A percentile compares a stretch with the other conserved stretches of the same genome.
phyloP scores from a whole-genome alignment of 768 basidiomycete genomes.

The Termitomyces sp. region DNA sequence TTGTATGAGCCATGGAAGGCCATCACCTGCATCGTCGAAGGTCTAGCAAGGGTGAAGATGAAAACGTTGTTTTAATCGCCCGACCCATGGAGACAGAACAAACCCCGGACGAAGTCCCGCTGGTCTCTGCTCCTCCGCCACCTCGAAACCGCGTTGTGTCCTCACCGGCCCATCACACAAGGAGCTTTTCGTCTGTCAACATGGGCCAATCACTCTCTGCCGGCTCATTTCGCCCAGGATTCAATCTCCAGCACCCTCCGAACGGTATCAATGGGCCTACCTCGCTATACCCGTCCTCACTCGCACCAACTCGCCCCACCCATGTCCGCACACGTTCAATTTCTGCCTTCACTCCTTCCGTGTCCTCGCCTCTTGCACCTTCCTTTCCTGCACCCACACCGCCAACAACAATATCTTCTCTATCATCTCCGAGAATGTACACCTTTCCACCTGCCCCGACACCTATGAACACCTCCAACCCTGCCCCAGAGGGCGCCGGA shows the following conservation, averaged over 20 bases:
- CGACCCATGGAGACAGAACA: constrained; percentile 14
- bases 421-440: constrained; percentile 13
- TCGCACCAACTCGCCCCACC: constrained; percentile 19
- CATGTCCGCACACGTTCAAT: constrained; percentile 37
- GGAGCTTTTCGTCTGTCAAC: constrained; percentile 21
- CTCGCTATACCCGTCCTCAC: constrained; percentile 28
- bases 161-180: constrained; percentile 13
- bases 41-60: constrained; percentile 37
- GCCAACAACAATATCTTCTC: constrained; percentile 17
- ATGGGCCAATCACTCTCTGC: constrained; percentile 19
- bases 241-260: constrained; percentile 15
- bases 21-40: constrained; percentile 32
- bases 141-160: constrained; percentile 23
- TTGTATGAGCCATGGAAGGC: constrained; percentile 10
- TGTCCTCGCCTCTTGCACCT: constrained; percentile 45
- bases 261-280: constrained; percentile 17
- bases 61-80: constrained; percentile 20
- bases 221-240: constrained; percentile 25
- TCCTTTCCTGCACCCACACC: constrained; percentile 16
- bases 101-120: constrained; percentile 2
- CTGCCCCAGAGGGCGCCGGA: constrained; percentile 19
- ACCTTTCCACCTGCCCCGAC: constrained; percentile 10
- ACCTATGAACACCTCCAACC: constrained; percentile 12
- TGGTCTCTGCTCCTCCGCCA: constrained; percentile 15
- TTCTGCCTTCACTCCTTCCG: constrained; percentile 43